Evolutionary conservation across 2,329 filamentous ascomycete species (phyloP), one percentile per base, ranked within the genome.

Genomic region (Harringtonia aguacate): DNA sequence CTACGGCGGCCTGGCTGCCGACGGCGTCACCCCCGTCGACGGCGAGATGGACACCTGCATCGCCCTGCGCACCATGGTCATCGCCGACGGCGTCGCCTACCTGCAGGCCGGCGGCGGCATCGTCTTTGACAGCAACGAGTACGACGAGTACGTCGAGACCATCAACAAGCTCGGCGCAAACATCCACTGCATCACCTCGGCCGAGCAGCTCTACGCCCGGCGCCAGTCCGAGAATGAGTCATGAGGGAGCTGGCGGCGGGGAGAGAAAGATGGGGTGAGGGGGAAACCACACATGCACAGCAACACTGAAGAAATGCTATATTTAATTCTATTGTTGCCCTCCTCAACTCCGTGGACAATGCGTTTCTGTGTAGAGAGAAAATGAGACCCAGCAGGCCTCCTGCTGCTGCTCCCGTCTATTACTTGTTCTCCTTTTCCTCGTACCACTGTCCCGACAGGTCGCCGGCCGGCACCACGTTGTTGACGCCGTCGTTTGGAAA

Each of bases 131-230:
- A 94, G 86, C 34, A 89, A 94, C 58, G 84, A 73, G 53, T 82
- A 84, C 55, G 86, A 95, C 51, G 92, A 97, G 64, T 95, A 89
- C 72, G 77, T 90, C 64, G 87, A 97, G 75, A 95, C 94, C 51
- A 86, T 79, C 42, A 97, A 98, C 70, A 98, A 98, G 73, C 70
- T 95, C 39, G 81, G 84, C 22, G 86, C 87, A 36, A 94, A 94
- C 61, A 87, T 94, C 70, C 77, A 84, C 53, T 92, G 86, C 64
- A 89, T 97, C 61, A 82, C 80, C 47, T 77, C 81, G 41, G 90
- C 89, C 2, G 90, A 95, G 67, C 73, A 82, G 60, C 58, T 74
- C n/a, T 75, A 75, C 51, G 63, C 59, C 8, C 59, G 53, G 45
- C 55, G 60, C 27, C 60, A 46, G 17, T 31, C 35, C 34, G 33